These are phyloP conservation scores for Aegilops sharonensis DNA, from an alignment of 176 grass and related monocot species.

Conservation along the genomic window DNA sequence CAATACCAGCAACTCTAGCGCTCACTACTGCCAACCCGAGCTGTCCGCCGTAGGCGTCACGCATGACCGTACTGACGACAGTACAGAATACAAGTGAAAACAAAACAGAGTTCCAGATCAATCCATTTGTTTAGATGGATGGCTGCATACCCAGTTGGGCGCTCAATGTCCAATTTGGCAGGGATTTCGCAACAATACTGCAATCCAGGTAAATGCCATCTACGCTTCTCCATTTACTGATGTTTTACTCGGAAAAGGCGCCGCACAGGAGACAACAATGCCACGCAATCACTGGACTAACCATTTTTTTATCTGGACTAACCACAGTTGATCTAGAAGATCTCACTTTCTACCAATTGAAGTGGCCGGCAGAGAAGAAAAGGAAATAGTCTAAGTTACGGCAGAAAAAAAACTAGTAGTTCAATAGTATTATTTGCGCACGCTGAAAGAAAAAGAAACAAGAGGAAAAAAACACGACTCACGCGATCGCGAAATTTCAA, in stretches of 20 bases:
- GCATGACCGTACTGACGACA: background rate
- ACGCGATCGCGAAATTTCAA: slow-evolving; percentile 34
- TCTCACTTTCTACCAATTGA: slow-evolving; percentile 28
- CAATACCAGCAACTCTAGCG: too few species aligned
- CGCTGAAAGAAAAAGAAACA: slow-evolving; percentile 1
- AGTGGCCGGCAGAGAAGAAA: slow-evolving; percentile 1
- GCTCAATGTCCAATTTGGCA: background rate
- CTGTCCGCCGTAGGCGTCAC: background rate
- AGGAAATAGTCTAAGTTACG: background rate
- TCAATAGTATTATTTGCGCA: background rate
- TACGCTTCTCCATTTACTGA: background rate
- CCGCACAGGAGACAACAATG: background rate
- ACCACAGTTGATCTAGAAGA: slow-evolving; percentile 9
- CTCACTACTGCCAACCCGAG: background rate
- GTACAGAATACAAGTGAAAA: background rate
- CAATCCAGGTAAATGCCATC: background rate
- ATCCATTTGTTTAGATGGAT: background rate
- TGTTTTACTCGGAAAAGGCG: background rate
- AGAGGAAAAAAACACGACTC: background rate
- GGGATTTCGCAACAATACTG: background rate
- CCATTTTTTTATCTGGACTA: background rate
- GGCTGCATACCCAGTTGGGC: background rate
- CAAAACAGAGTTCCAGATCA: background rate
- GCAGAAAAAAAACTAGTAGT: background rate
- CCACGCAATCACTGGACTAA: slow-evolving; percentile 10